phyloP scores from a whole-genome alignment of 208 protist species.

The Trypanosoma cruzi region DNA sequence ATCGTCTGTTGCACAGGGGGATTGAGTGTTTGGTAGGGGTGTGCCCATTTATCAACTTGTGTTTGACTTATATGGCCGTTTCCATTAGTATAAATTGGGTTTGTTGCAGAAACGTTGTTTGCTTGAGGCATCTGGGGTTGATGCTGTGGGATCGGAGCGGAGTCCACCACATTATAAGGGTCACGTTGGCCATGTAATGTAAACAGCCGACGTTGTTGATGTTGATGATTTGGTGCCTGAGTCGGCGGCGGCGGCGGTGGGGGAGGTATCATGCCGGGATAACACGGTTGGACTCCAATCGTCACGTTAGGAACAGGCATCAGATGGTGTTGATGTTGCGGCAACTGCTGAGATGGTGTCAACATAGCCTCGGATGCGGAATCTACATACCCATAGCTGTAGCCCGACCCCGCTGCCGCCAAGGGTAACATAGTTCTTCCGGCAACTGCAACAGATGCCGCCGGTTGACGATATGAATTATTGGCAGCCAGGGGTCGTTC shows the following conservation, averaged over 20 bases:
- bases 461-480: conserved; percentile 2
- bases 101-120: conserved; percentile 24
- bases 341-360: background rate
- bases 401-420: conserved; percentile 8
- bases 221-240: background rate
- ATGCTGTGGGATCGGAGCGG: background rate
- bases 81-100: conserved; percentile 11
- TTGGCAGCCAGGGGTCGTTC: background rate
- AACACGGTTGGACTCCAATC: conserved; percentile 30
- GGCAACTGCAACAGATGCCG: conserved; percentile 4
- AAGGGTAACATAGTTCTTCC: conserved; percentile 6
- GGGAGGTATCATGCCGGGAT: conserved; percentile 15
- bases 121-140: conserved; percentile 14
- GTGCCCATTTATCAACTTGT: conserved; percentile 1
- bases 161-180: background rate
- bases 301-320: conserved; percentile 20
- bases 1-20: conserved; percentile 11
- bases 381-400: conserved; percentile 23
- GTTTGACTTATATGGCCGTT: conserved; percentile 2
- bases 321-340: conserved; percentile 23
- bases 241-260: conserved; percentile 11
- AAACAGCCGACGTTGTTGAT: background rate
- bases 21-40: conserved; percentile 5
- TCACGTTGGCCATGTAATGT: background rate
- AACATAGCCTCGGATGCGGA: conserved; percentile 9